Evolutionary conservation across 176 grass and related monocot genomes (phyloP).

Genomic region (Hordeum marinum): DNA sequence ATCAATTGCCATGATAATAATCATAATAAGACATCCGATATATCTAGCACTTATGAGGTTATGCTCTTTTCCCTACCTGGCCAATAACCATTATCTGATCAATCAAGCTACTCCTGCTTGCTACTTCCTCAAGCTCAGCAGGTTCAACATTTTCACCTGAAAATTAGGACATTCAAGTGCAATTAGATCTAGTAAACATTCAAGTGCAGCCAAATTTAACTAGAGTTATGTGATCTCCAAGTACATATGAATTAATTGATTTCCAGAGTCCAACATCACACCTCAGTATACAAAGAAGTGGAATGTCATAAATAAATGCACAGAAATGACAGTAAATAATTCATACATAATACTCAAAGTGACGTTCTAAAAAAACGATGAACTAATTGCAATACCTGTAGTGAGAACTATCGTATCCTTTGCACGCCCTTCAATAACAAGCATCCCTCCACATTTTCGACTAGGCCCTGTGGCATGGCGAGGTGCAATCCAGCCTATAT

Average conservation of each 20-base stretch:
- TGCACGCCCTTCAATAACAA: conserved; percentile 94
- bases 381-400: conserved; percentile 51
- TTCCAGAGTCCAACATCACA: background rate
- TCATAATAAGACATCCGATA: too few species aligned
- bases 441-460: conserved; percentile 73
- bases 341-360: background rate
- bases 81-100: conserved; percentile 87
- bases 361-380: background rate
- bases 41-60: background rate
- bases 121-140: conserved; percentile 77
- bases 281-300: background rate
- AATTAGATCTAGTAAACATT: background rate
- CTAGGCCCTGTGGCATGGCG: conserved; percentile 50
- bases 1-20: too few species aligned
- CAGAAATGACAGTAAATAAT: background rate
- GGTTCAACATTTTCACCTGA: conserved; percentile 98
- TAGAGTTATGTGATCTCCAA: background rate
- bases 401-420: conserved; percentile 98
- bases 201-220: background rate
- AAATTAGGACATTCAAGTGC: background rate
- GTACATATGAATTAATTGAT: background rate
- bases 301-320: background rate
- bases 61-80: conserved; percentile 43
- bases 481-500: conserved; percentile 94
- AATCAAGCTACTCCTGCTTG: conserved; percentile 71